Evolutionary conservation across 148 eudicot genomes (phyloP), one percentile per base, ranked within the genome.

Genomic region (Dysphania ambrosioides): DNA sequence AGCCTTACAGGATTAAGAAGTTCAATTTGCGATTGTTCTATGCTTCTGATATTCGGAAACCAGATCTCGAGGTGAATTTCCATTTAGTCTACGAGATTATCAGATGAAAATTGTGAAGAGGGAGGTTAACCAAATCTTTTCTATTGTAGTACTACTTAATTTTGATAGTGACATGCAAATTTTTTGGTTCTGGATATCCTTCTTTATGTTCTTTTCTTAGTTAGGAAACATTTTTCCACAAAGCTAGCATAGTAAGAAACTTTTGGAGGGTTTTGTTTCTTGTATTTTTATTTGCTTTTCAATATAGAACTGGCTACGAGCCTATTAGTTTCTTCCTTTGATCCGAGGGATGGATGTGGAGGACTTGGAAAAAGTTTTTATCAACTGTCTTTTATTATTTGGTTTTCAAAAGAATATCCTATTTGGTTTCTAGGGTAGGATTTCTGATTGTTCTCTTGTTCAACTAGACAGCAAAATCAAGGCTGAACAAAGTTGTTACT

Each of bases 1-100:
- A 90, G 77, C 90, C 99, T 26, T 92, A 92, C 75, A 90, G 99
- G 80, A 83, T 95, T 57, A 85, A 83, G 73, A 90, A 84, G 82
- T 95, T 92, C 78, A 90, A 79, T 75, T 78, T 92, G 68, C 86
- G 99, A 38, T 76, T 92, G 74, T 89, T 82, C 68, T 84, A 92
- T 77, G 84, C 91, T 4, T 83, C 91, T 53, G 91, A 92, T 67
- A 85, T 95, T 62, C 85, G 83, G 60, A 93, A 83, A 77, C 89
- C 86, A 35, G 73, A 82, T 72, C 47, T 81, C 4, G 92, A 92
- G 97, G 99, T 89, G 82, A 7, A 7, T 64, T 72, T 42, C 0
- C 58, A 53, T 61, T n/a, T n/a, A n/a, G n/a, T n/a, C n/a, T n/a
- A n/a, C n/a, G n/a, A n/a, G n/a, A n/a, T n/a, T n/a, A n/a, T n/a